Evolutionary conservation across 202 grass and related monocot genomes (phyloP), one percentile per base, ranked within the genome.

Genomic region (Hordeum pubiflorum): DNA sequence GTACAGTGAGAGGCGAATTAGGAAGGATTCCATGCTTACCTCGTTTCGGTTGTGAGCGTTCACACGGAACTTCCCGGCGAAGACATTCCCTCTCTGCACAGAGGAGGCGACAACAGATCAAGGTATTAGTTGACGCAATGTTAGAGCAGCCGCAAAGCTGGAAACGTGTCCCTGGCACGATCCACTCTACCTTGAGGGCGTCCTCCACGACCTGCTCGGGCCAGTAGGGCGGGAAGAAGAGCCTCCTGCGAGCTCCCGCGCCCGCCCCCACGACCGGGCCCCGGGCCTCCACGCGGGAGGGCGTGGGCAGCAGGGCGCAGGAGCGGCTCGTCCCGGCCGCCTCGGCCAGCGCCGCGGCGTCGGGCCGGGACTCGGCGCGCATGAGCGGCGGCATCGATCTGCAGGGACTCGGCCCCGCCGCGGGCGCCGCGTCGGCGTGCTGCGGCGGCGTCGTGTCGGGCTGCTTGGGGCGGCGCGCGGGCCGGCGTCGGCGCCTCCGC

Each of bases 31-130:
- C 2, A 3, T 71, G 46, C 84, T 81, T 83, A 73, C 96, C 92
- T 99, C 96, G 26, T 82, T 85, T 82, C 84, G 65, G 81, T 99
- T 99, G 82, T 99, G 83, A 58, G 90, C 90, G 31, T 98, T 93
- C 73, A 95, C 90, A 18, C 96, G 92, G 71, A 98, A 83, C 77
- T 89, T 91, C 56, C 86, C 96, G 27, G 74, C 63, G 70, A 98
- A 98, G 12, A 76, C 96, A 69, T 20, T 69, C 32, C 96, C 96
- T 76, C 69, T 89, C 92, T 98, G 87, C 79, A 68, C 24, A 60
- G 77, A 60, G 77, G 20, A 72, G 7, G 60, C 39, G 80, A 54
- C n/a, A 83, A 48, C 7, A 44, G 82, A 58, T 48, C 23, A 64
- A 43, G 4, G 33, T 17, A 32, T 75, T 7, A 79, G 52, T 29